These are phyloP conservation scores for Arachis hypogaea DNA, from an alignment of 306 rosid genomes.

Conservation along the genomic window DNA sequence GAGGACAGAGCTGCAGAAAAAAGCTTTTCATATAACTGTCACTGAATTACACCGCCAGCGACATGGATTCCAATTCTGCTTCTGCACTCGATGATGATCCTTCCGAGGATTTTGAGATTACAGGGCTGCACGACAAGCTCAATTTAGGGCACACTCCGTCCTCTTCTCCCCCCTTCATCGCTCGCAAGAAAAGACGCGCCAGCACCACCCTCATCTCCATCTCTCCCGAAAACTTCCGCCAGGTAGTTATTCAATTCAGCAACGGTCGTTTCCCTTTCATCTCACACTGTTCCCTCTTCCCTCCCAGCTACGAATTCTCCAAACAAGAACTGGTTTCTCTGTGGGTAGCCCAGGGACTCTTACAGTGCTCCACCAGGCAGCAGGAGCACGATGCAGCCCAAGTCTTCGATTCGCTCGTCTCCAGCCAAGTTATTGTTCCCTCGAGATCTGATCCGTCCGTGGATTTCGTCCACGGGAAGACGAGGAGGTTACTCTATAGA, in stretches of 20 bases:
- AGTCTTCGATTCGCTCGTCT: slow-evolving; percentile 2
- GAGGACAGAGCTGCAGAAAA: no score
- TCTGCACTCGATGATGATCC: no score
- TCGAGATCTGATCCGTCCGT: background rate
- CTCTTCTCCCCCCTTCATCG: no score
- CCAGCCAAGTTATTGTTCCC: background rate
- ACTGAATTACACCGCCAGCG: no score
- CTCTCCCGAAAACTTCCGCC: no score
- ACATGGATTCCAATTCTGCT: no score
- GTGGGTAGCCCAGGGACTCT: slow-evolving; percentile 34
- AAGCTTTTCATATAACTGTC: no score
- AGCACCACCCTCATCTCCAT: background rate
- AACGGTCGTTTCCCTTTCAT: background rate
- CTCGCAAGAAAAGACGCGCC: no score
- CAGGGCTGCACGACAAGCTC: no score
- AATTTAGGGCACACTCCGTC: no score
- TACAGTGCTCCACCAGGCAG: background rate
- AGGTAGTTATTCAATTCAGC: no score
- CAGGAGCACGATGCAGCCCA: background rate
- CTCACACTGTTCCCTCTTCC: slow-evolving; percentile 31
- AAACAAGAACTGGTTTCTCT: slow-evolving; percentile 14
- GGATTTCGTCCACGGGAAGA: background rate
- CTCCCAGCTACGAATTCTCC: slow-evolving; percentile 13
- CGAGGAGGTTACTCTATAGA: background rate
- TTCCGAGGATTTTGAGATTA: no score